A percentile compares a stretch with the other conserved stretches of the same genome.
Conservation (phyloP, 1,139 yeast genomes). For the Suhomyces terraborum region DNA sequence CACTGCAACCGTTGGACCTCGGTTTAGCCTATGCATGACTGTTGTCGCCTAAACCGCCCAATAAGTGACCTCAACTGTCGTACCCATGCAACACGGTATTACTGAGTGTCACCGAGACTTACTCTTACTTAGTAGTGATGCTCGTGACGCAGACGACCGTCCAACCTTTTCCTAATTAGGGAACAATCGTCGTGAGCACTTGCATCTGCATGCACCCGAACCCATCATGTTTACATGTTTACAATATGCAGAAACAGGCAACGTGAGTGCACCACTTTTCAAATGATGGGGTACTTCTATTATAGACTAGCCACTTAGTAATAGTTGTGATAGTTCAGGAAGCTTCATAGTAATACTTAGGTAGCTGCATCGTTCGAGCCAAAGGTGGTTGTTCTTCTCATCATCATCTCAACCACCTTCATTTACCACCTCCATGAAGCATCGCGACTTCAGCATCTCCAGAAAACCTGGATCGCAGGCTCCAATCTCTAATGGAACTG, state of each 20-base stretch:
- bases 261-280: background rate
- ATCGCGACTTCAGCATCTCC: conserved; percentile 13
- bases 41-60: too few relatives aligned
- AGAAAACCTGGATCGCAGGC: conserved; percentile 4
- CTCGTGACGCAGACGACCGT: too few relatives aligned
- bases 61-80: too few relatives aligned
- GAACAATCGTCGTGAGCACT: conserved; percentile 3
- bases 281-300: conserved; percentile 8
- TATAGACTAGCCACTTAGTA: background rate
- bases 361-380: background rate
- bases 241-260: conserved; percentile 12
- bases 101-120: too few relatives aligned
- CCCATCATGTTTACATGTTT: conserved; percentile 9
- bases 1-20: too few relatives aligned
- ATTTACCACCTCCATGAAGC: conserved; percentile 8
- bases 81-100: too few relatives aligned
- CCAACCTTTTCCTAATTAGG: conserved; percentile 2
- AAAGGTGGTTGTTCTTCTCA: background rate
- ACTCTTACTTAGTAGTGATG: too few relatives aligned
- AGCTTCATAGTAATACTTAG: too few relatives aligned
- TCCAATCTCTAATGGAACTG: conserved; percentile 2
- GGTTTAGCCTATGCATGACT: too few relatives aligned
- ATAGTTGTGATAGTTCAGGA: too few relatives aligned
- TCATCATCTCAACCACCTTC: background rate
- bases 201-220: background rate